Evolutionary conservation across 176 grass and related monocot genomes (phyloP), one percentile per base, ranked within the genome.

Genomic region (Pharus latifolius): DNA sequence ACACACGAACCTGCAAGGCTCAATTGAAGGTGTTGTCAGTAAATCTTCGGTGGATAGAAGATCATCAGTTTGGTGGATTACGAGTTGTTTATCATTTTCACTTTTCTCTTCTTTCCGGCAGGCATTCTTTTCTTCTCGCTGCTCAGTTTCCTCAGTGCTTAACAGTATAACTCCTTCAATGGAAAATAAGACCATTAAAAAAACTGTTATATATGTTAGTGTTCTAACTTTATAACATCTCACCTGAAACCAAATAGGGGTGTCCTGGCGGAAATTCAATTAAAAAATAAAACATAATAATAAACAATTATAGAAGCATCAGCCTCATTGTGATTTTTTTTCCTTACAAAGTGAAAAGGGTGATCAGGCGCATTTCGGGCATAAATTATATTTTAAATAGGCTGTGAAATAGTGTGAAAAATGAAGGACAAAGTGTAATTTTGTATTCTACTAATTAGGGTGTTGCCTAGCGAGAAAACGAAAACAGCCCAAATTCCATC

Each of bases 1-100:
- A 51, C 49, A 31, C 30, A 72, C 91, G 54, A 57, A 99, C 95
- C 95, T 92, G 86, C 48, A 64, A 54, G 74, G 75, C 43, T 61
- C 66, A 13, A 78, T 50, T 3, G 76, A 72, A 40, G 90, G 90
- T 70, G 95, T 88, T 55, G 83, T 68, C 23, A 86, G 71, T 52
- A 85, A 56, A 62, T 82, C 76, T 52, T 81, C 84, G 66, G 60
- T 60, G 66, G 65, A 79, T 80, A 53, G 70, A 55, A 40, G 46
- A 11, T 81, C 76, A 18, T 78, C 40, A 79, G 40, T 76, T 69
- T 84, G 81, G 50, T 35, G 62, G 16, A 56, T 77, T 41, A 81
- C 65, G 12, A 76, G 72, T 26, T 88, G 82, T 72, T 80, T 83
- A 31, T 73, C 73, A 57, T 78, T 78, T 65, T 76, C 64, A 31